Percentiles rank a stretch among this genome's conserved stretches.
Evolutionary conservation across 2,329 filamentous ascomycete genomes (phyloP).

Genomic region (Aspergillus thermomutatus): DNA sequence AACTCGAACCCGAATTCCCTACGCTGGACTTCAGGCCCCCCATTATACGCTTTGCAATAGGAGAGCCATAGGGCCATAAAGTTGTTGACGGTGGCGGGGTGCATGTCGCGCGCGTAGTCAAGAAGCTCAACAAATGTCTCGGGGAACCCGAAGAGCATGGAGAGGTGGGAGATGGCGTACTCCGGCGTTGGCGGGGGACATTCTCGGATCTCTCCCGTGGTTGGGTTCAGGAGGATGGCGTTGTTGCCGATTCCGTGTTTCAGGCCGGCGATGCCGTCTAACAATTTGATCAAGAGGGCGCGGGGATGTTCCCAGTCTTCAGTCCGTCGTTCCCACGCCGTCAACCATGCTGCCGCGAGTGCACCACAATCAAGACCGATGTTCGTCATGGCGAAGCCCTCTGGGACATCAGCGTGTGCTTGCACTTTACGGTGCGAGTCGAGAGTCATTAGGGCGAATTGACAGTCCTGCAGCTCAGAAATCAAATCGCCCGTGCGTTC

Average conservation of each 20-base stretch:
- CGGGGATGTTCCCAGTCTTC: constrained; percentile 52
- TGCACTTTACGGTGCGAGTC: constrained; percentile 60
- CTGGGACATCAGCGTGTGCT: constrained; percentile 43
- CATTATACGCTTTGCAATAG: neutral
- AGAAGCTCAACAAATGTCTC: neutral
- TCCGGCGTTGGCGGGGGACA: neutral
- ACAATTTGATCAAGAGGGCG: constrained; percentile 48
- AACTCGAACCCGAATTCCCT: neutral
- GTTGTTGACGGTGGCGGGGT: neutral
- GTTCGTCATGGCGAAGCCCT: constrained; percentile 47
- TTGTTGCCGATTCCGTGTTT: constrained; percentile 52
- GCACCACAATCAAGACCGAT: constrained; percentile 58
- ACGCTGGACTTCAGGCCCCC: neutral
- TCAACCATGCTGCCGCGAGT: constrained; percentile 55
- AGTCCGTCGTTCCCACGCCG: constrained; percentile 59
- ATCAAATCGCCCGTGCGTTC: constrained; percentile 57
- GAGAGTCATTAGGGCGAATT: constrained; percentile 53
- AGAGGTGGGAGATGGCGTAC: neutral
- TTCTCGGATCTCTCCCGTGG: neutral
- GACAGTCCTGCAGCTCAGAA: constrained; percentile 48
- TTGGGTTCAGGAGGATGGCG: neutral
- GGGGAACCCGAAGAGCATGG: neutral
- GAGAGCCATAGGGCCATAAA: neutral
- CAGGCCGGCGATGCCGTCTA: constrained; percentile 52
- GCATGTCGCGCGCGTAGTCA: neutral